Evolutionary conservation across 495 filamentous ascomycete genomes (phyloP).

Genomic region (Hypoxylon fragiforme): DNA sequence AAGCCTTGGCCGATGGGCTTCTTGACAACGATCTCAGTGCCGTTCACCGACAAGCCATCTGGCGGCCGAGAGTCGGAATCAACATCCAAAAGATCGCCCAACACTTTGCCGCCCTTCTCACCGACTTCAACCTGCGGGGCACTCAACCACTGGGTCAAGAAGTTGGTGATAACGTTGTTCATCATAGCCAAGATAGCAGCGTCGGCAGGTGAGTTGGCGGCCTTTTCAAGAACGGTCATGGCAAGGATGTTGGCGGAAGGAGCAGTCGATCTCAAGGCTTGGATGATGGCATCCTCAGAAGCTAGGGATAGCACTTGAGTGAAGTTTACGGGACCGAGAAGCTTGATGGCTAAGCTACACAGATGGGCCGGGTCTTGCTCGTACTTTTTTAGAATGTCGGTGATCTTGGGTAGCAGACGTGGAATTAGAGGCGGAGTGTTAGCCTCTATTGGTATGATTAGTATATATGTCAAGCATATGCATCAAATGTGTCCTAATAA

Average conservation of each 20-base stretch:
- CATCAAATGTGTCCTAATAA: background rate
- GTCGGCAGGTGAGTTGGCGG: conserved; percentile 60
- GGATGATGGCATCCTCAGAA: conserved; percentile 55
- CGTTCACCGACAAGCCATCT: conserved; percentile 36
- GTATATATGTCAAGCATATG: background rate
- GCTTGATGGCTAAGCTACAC: conserved; percentile 54
- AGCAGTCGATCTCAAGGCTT: conserved; percentile 61
- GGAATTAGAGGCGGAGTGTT: conserved; percentile 53
- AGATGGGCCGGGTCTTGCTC: conserved; percentile 55
- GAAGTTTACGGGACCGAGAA: conserved; percentile 57
- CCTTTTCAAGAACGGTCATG: conserved; percentile 73
- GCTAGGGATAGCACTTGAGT: conserved; percentile 55
- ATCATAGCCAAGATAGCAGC: conserved; percentile 70
- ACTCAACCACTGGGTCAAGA: conserved; percentile 74
- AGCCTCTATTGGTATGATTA: conserved; percentile 35
- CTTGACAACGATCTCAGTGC: conserved; percentile 42
- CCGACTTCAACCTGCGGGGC: conserved; percentile 73
- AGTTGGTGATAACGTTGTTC: conserved; percentile 59
- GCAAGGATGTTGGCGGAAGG: conserved; percentile 70
- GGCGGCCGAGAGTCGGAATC: conserved; percentile 61
- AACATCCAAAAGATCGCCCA: conserved; percentile 71
- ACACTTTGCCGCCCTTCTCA: conserved; percentile 63
- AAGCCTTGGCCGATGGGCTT: conserved; percentile 61
- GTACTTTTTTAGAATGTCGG: conserved; percentile 51
- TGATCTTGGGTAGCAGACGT: conserved; percentile 53